Evolutionary conservation across 2,329 filamentous ascomycete species (phyloP), one percentile per base, ranked within the genome.

Genomic region (Fusarium sp.): DNA sequence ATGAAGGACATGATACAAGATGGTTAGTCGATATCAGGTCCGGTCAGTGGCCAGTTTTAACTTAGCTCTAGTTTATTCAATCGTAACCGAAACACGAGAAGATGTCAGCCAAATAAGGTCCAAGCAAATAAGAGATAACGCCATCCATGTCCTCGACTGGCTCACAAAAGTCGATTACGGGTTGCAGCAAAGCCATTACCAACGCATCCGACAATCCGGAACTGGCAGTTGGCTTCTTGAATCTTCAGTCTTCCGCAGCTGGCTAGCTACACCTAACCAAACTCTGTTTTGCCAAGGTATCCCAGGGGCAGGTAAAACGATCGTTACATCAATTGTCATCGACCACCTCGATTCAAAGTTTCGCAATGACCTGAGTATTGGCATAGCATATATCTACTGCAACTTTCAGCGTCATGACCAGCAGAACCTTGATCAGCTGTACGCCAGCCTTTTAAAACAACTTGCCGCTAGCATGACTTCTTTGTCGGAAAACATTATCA

Each of bases 391-490:
- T 11, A 10, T 43, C 6, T 43, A 43, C 15, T 43, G 41, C 20
- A 23, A 23, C 31, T 36, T 31, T 21, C 45, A 25, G 33, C 20
- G 31, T 11, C 10, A 15, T n/a, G 13, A 48, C 20, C 20, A 25
- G 13, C 27, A 23, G 11, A 36, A 3, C 11, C 13, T 6, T 4
- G 13, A 21, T 6, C 10, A 17, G 14, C 25, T 37, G 23, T 18
- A 52, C 41, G 13, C 48, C 15, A n/a, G 25, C 33, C n/a, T 35
- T 46, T 15, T 52, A 31, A 5, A 52, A 23, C 41, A 58, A 18
- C n/a, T 37, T 35, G n/a, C 18, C n/a, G n/a, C 4, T 3, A 10
- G 13, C 36, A 6, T 25, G 7, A 9, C 36, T 18, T 20, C 10
- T 3, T n/a, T 39, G 6, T 11, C 36, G 7, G 6, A 37, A 11